Conservation (phyloP, 1,284 basidiomycete genomes). For the Leccinum fuscescens region DNA sequence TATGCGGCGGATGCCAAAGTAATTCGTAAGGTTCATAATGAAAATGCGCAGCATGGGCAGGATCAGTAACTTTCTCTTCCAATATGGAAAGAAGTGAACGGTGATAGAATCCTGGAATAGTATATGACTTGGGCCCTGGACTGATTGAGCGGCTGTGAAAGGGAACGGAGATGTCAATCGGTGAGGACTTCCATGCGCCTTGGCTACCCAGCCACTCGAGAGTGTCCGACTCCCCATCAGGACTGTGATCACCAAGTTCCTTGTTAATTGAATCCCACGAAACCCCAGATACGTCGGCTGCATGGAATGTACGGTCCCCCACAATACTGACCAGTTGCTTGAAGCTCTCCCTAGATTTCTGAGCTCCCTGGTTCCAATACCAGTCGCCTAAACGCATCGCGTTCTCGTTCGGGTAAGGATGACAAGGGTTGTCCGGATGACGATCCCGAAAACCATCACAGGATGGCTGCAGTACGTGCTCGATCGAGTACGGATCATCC, state of each 20-base stretch:
- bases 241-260: not conserved
- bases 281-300: not conserved
- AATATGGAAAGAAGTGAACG: not conserved
- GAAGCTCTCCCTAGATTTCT: not conserved
- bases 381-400: not conserved
- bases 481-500: not conserved
- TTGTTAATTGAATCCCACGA: not conserved
- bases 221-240: not conserved
- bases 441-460: not conserved
- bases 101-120: not conserved
- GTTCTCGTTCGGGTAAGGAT: conserved; percentile 11
- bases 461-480: not conserved
- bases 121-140: not conserved
- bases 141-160: not conserved
- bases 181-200: not conserved
- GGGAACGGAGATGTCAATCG: not conserved
- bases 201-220: not conserved
- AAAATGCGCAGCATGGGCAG: not conserved
- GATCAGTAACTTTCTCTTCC: not conserved
- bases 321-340: not conserved
- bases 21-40: not conserved
- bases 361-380: not conserved
- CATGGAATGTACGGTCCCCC: not conserved
- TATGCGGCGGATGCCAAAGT: not conserved
- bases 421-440: not conserved